A percentile compares a stretch with the other conserved stretches of the same genome.
Conservation (phyloP, 192 early-diverging fungal species). For the Coemansia sp. region DNA sequence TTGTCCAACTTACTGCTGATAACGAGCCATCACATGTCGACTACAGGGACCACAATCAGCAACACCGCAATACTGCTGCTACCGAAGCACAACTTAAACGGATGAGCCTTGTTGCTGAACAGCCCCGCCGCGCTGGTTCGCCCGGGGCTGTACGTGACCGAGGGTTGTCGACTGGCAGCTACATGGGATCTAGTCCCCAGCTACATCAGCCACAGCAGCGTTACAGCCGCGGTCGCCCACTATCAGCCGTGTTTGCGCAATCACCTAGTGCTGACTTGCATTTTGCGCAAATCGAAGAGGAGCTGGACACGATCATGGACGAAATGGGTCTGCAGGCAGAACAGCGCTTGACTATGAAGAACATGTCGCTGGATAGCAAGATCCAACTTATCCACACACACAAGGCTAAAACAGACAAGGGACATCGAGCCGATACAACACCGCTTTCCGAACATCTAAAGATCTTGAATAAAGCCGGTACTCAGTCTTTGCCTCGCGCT, state of each 20-base stretch:
- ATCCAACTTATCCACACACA: constrained; percentile 51
- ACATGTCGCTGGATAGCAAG: constrained; percentile 48
- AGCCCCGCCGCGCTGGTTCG: constrained; percentile 6
- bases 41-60: not conserved
- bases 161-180: constrained; percentile 25
- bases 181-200: constrained; percentile 13
- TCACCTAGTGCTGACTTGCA: constrained; percentile 38
- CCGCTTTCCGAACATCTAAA: constrained; percentile 52
- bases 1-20: constrained; percentile 38
- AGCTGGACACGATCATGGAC: constrained; percentile 57
- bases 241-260: constrained; percentile 22
- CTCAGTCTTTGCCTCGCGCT: constrained; percentile 51
- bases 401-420: constrained; percentile 20
- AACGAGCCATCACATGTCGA: not conserved
- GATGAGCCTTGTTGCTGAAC: not conserved
- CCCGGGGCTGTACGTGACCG: constrained; percentile 9
- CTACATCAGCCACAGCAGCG: constrained; percentile 13
- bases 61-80: not conserved
- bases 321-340: constrained; percentile 44
- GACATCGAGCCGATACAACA: constrained; percentile 11
- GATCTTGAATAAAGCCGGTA: constrained; percentile 35
- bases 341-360: constrained; percentile 50
- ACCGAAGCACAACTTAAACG: not conserved
- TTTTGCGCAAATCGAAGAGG: constrained; percentile 50
- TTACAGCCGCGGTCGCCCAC: constrained; percentile 20